Percentiles rank a stretch among this genome's conserved stretches.
Evolutionary conservation across 495 filamentous ascomycete species (phyloP).

Genomic region (Aspergillus sclerotioniger): DNA sequence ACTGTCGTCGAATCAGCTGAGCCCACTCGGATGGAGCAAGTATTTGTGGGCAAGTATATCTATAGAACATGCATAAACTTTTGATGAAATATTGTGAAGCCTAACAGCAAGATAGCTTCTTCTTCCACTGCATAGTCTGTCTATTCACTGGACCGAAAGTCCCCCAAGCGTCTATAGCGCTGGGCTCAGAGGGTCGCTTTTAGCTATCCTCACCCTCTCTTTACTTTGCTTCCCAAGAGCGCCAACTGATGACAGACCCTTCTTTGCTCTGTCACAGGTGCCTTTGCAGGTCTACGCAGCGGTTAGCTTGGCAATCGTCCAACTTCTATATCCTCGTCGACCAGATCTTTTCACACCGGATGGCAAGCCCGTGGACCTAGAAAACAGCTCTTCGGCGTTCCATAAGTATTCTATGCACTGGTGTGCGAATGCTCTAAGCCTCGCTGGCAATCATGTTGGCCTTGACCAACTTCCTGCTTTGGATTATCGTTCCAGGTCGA

Average conservation of each 20-base stretch:
- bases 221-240: not conserved
- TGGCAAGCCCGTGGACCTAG: not conserved
- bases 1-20: not conserved
- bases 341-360: not conserved
- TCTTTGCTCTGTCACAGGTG: too few relatives aligned
- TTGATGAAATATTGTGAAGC: not conserved
- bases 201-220: not conserved
- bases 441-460: not conserved
- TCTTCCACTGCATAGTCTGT: not conserved
- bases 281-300: not conserved
- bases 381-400: conserved; percentile 1
- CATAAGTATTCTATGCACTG: conserved; percentile 2
- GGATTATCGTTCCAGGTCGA: not conserved
- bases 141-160: not conserved
- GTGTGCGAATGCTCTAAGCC: not conserved
- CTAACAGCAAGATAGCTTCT: not conserved
- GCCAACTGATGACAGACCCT: not conserved
- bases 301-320: not conserved
- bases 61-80: not conserved
- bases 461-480: not conserved
- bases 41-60: not conserved
- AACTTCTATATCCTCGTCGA: not conserved
- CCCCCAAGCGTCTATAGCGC: not conserved
- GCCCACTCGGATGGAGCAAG: not conserved
- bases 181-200: not conserved